These are phyloP conservation scores for Ophiostoma ulmi DNA, from an alignment of 2,329 filamentous ascomycete species.

Conservation along the genomic window DNA sequence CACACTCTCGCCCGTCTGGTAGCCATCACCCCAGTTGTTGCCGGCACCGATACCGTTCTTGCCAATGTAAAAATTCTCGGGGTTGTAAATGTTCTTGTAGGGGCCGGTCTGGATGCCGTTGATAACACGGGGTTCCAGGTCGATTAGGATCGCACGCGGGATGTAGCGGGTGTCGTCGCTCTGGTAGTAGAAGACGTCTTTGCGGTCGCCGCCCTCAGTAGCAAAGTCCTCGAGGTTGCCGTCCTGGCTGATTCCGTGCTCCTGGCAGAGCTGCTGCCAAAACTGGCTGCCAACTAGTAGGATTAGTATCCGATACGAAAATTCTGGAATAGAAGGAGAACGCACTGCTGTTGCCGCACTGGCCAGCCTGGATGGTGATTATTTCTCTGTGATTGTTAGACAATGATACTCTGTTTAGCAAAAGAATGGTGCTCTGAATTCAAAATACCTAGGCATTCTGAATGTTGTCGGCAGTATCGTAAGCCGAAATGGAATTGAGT, in stretches of 20 bases:
- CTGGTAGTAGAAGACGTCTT: conserved; percentile 99
- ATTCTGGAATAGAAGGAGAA: conserved; percentile 31
- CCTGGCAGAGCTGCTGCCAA: conserved; percentile 97
- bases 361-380: conserved; percentile 97
- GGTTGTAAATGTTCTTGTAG: conserved; percentile 99
- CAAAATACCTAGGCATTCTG: conserved; percentile 36
- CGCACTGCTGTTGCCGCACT: conserved; percentile 98
- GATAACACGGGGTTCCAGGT: conserved; percentile 89
- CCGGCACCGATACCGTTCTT: conserved; percentile 90
- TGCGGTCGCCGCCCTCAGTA: conserved; percentile 93
- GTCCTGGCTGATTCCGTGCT: conserved; percentile 96
- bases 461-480: not conserved
- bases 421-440: not conserved
- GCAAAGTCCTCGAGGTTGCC: conserved; percentile 97
- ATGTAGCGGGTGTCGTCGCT: conserved; percentile 99
- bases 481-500: not conserved
- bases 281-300: conserved; percentile 84
- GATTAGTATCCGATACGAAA: not conserved
- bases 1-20: conserved; percentile 83
- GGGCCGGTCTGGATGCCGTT: conserved; percentile 87
- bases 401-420: not conserved
- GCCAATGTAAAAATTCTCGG: conserved; percentile 96
- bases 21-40: conserved; percentile 98
- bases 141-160: conserved; percentile 88
- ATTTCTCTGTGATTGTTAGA: conserved; percentile 66